Evolutionary conservation across 306 rosid species (phyloP), one percentile per base, ranked within the genome.

Genomic region (Fragaria nilgerrensis): DNA sequence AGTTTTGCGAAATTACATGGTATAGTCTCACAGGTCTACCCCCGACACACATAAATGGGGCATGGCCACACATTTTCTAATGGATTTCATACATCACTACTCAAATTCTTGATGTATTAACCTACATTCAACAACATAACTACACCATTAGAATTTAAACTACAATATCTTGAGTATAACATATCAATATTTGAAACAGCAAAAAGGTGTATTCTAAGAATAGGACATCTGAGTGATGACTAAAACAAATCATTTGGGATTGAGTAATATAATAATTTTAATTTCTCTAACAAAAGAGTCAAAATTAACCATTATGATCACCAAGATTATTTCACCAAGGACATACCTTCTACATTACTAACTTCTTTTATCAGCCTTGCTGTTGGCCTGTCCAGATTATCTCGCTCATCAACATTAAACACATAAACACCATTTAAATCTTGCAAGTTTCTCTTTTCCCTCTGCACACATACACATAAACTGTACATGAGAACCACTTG

Each of bases 331-430:
- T 56, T 81, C 45, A 68, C 44, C 45, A 6, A 62, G 64, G 58
- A 75, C 81, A 69, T 85, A 93, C 97, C 97, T 78, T 90, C 91
- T 50, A 94, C 13, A 49, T 17, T 32, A 75, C 87, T 91, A 81
- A 92, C 81, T 81, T 90, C 90, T 81, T 92, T 92, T 70, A 95
- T 87, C 41, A 95, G 88, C 87, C 89, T 89, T 15, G 97, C 98
- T 25, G 96, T 95, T 52, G 96, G 91, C 83, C 95, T 87, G 85
- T 95, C 97, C 56, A 95, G 88, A 82, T 77, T 68, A 47, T 92
- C 98, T 80, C 93, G 82, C 66, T 92, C 97, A 79, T 89, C 70
- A 79, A 90, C 97, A 82, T 79, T 82, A 75, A 85, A 92, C 69
- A 89, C 90, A 83, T 75, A 92, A 64, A 92, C 97, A 58, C 91